Conservation (phyloP, 371 early-diverging fungal species). For the Mucor irregularis region DNA sequence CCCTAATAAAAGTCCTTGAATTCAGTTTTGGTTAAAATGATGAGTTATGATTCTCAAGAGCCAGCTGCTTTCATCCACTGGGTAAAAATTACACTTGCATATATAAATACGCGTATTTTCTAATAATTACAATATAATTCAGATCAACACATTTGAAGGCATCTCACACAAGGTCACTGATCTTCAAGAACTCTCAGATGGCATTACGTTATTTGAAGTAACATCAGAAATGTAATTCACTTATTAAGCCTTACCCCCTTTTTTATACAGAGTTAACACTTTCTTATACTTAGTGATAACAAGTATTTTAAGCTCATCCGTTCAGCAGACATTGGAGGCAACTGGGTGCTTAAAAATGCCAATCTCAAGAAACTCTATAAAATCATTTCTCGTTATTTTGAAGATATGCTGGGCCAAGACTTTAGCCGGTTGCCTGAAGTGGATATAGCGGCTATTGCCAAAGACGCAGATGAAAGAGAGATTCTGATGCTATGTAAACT, state of each 20-base stretch:
- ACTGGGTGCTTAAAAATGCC: conserved; percentile 93
- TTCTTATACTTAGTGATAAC: conserved; percentile 61
- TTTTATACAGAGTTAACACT: not conserved
- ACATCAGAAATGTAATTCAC: conserved; percentile 78
- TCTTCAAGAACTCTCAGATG: conserved; percentile 78
- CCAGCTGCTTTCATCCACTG: conserved; percentile 42
- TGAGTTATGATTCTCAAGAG: conserved; percentile 23
- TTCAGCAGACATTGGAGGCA: conserved; percentile 77
- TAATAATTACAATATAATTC: conserved; percentile 1
- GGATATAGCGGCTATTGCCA: conserved; percentile 81
- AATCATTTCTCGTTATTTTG: conserved; percentile 80
- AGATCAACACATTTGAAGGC: conserved; percentile 77
- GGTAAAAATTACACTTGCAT: conserved; percentile 24
- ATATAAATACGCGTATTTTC: not conserved
- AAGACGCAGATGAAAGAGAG: conserved; percentile 71
- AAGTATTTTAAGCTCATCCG: conserved; percentile 85
- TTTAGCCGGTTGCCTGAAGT: conserved; percentile 55
- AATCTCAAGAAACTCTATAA: conserved; percentile 87
- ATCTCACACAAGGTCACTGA: conserved; percentile 60
- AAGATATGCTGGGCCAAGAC: conserved; percentile 72
- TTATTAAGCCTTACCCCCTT: not conserved
- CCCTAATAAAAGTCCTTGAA: not conserved
- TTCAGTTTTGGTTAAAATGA: conserved; percentile 14
- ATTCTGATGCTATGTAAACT: conserved; percentile 79
- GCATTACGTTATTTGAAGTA: conserved; percentile 80